Evolutionary conservation across 2,329 filamentous ascomycete genomes (phyloP).

Genomic region (Aspergillus luchuensis): DNA sequence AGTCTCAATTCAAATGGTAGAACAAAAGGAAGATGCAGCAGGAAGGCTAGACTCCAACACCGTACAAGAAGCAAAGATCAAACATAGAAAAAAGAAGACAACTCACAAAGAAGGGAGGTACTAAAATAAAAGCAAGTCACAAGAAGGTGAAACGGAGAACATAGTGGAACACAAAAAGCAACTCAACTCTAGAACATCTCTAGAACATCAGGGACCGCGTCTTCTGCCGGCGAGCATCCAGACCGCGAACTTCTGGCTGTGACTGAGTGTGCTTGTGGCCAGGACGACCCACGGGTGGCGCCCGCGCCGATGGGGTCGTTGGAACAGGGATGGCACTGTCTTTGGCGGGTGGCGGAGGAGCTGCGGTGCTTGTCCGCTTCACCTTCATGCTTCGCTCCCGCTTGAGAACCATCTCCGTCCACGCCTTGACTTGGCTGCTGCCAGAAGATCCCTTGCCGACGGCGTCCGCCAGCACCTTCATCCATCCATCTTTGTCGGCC

Average conservation of each 20-base stretch:
- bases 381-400: slow-evolving; percentile 44
- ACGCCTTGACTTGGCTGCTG: slow-evolving; percentile 54
- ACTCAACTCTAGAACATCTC: slow-evolving; percentile 37
- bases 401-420: slow-evolving; percentile 63
- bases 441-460: slow-evolving; percentile 58
- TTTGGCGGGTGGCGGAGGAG: slow-evolving; percentile 29
- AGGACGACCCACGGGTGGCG: slow-evolving; percentile 32
- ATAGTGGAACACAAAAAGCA: slow-evolving; percentile 1
- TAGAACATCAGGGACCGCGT: slow-evolving; percentile 46
- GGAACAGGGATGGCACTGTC: slow-evolving; percentile 23
- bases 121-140: slow-evolving; percentile 1
- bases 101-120: background rate
- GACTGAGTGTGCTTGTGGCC: slow-evolving; percentile 45
- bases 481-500: slow-evolving; percentile 89
- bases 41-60: slow-evolving; percentile 16
- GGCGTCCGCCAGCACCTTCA: slow-evolving; percentile 78
- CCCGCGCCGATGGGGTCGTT: slow-evolving; percentile 29
- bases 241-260: slow-evolving; percentile 40
- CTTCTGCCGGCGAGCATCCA: slow-evolving; percentile 44
- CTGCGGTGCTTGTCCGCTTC: slow-evolving; percentile 23
- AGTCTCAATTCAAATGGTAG: slow-evolving; percentile 6
- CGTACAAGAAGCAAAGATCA: slow-evolving; percentile 6
- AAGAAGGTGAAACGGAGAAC: background rate
- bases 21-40: slow-evolving; percentile 11
- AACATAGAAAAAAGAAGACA: slow-evolving; percentile 10